Conservation (phyloP, 108 stramenopile species). For the Conticribra guillardii region DNA sequence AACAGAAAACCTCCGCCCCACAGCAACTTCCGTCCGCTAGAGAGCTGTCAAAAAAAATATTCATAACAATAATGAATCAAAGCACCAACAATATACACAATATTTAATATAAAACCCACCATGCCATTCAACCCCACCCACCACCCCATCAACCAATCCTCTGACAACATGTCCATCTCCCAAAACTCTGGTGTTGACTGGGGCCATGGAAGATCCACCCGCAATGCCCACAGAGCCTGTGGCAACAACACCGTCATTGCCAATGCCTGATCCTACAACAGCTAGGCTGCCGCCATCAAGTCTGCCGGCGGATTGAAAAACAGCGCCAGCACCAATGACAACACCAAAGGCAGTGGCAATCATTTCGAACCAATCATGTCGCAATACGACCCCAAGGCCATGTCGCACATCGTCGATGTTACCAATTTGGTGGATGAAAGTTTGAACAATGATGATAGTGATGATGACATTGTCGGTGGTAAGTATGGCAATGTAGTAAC, state of each 20-base stretch:
- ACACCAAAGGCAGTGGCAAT: too few relatives aligned
- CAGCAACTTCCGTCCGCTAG: too few relatives aligned
- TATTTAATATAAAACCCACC: too few relatives aligned
- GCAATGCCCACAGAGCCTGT: too few relatives aligned
- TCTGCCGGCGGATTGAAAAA: background rate
- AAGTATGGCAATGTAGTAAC: too few relatives aligned
- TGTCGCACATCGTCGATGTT: background rate
- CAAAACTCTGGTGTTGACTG: background rate
- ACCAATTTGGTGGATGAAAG: background rate
- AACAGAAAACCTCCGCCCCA: too few relatives aligned
- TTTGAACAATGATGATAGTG: background rate
- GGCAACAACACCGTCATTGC: background rate
- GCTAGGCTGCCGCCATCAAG: background rate
- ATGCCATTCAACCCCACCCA: background rate
- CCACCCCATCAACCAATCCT: background rate
- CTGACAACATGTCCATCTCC: background rate
- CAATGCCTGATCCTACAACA: background rate
- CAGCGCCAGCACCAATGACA: background rate
- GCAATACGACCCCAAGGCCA: background rate
- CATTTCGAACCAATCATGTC: background rate
- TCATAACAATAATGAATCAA: too few relatives aligned
- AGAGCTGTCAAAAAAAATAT: too few relatives aligned
- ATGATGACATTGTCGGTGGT: background rate
- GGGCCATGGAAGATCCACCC: background rate
- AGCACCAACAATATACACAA: too few relatives aligned